A percentile compares a stretch with the other conserved stretches of the same genome.
These are phyloP conservation scores for Raddia distichophylla DNA, from an alignment of 176 grass and related monocot species.

Conservation along the genomic window DNA sequence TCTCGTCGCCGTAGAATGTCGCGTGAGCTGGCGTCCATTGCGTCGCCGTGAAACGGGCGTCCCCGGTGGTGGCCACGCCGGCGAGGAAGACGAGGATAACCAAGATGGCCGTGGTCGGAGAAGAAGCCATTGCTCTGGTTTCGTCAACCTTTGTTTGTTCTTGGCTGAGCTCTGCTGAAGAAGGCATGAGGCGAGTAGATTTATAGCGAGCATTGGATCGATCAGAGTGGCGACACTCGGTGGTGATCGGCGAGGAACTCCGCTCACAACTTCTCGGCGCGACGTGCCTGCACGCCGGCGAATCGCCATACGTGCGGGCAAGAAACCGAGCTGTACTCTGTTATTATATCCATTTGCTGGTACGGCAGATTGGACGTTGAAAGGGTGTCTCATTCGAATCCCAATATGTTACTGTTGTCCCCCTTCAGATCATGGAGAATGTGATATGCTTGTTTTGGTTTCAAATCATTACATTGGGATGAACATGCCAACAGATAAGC, in stretches of 20 bases:
- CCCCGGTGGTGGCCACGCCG: conserved; percentile 27
- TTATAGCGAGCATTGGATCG: conserved; percentile 29
- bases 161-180: conserved; percentile 23
- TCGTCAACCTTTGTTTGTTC: not conserved
- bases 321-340: conserved; percentile 47
- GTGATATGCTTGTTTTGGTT: not conserved
- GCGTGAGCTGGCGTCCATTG: conserved; percentile 70
- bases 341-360: conserved; percentile 40
- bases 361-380: conserved; percentile 18
- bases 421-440: conserved; percentile 2
- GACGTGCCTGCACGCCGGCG: conserved; percentile 41
- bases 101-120: conserved; percentile 19
- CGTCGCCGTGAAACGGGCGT: conserved; percentile 58
- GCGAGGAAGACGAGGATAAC: conserved; percentile 37
- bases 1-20: conserved; percentile 89
- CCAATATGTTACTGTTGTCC: not conserved
- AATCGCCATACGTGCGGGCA: conserved; percentile 46
- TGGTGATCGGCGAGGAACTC: conserved; percentile 31
- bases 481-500: conserved; percentile 10
- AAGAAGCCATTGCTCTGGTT: conserved; percentile 40
- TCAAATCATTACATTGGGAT: not conserved
- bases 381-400: not conserved
- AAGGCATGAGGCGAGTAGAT: not conserved
- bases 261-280: not conserved
- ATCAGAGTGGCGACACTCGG: not conserved